These are phyloP conservation scores for Tetrastigma voinierianum DNA, from an alignment of 164 flowering plant species.

Conservation along the genomic window DNA sequence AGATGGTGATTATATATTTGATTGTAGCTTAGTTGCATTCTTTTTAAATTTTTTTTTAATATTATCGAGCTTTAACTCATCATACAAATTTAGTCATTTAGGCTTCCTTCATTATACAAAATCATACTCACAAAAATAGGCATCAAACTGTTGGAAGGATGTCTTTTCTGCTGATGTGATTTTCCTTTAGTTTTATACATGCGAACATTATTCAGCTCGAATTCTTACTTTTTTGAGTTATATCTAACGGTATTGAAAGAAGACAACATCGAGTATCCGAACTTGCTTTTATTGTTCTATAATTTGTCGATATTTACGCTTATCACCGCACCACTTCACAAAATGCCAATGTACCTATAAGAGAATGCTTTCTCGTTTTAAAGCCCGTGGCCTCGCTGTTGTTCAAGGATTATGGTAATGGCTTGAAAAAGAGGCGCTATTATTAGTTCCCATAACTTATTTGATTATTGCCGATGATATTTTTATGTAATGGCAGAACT, in stretches of 20 bases:
- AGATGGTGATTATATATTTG: too few species aligned
- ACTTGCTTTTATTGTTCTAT: conserved; percentile 6
- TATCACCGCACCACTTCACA: conserved; percentile 63
- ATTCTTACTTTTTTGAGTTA: too few species aligned
- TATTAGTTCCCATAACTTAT: not conserved
- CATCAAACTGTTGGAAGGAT: too few species aligned
- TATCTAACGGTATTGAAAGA: not conserved
- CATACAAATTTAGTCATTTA: too few species aligned
- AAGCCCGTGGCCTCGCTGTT: conserved; percentile 85
- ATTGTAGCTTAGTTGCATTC: too few species aligned
- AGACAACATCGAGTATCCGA: not conserved
- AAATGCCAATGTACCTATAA: conserved; percentile 57
- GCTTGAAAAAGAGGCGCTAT: conserved; percentile 1
- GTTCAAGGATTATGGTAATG: conserved; percentile 87
- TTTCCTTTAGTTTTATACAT: not conserved
- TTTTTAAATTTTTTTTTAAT: too few species aligned
- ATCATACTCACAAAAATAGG: too few species aligned
- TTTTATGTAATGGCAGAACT: conserved; percentile 9
- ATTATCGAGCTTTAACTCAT: too few species aligned
- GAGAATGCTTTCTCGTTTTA: conserved; percentile 59
- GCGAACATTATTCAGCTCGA: too few species aligned
- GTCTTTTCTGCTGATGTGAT: not conserved
- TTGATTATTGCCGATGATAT: not conserved
- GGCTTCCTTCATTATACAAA: too few species aligned
- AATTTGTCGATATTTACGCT: conserved; percentile 71